Percentiles rank a stretch among this genome's conserved stretches.
phyloP scores from a whole-genome alignment of 2,329 filamentous ascomycete species.

The Aspergillus terreus region DNA sequence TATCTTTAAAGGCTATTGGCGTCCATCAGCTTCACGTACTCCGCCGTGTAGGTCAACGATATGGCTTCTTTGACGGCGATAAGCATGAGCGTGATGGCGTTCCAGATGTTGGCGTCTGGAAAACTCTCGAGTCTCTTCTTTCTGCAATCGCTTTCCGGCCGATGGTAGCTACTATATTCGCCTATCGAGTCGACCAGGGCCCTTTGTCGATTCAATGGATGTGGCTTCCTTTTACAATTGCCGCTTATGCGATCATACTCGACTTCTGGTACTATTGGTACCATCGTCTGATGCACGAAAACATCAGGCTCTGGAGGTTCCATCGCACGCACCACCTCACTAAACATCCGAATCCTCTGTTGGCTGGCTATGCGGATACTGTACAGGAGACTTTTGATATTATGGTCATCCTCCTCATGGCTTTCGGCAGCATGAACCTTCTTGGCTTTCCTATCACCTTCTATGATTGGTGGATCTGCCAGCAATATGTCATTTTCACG shows the following conservation, averaged over 20 bases:
- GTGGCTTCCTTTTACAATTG: constrained; percentile 12
- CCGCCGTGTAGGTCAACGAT: constrained; percentile 9
- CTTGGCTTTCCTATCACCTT: constrained; percentile 14
- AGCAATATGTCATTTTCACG: constrained; percentile 13
- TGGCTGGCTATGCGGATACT: constrained; percentile 14
- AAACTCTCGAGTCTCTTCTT: constrained; percentile 8
- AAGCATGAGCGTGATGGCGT: constrained; percentile 15
- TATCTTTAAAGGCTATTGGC: constrained; percentile 7
- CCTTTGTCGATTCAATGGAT: constrained; percentile 8
- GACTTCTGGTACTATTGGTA: constrained; percentile 19
- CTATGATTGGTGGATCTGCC: constrained; percentile 18
- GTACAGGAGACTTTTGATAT: constrained; percentile 16
- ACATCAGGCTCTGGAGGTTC: constrained; percentile 12
- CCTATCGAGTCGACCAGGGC: constrained; percentile 2
- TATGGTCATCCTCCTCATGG: constrained; percentile 10
- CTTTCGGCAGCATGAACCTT: constrained; percentile 9
- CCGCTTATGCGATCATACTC: constrained; percentile 12
- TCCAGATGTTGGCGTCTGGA: constrained; percentile 13
- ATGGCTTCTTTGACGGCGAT: constrained; percentile 15
- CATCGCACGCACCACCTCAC: constrained; percentile 14
- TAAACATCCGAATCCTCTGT: constrained; percentile 13
- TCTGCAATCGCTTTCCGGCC: background rate
- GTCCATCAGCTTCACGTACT: constrained; percentile 11
- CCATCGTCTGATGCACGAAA: constrained; percentile 14
- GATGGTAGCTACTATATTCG: background rate